phyloP scores from a whole-genome alignment of 2,329 filamentous ascomycete species.

The Talaromyces atroroseus region DNA sequence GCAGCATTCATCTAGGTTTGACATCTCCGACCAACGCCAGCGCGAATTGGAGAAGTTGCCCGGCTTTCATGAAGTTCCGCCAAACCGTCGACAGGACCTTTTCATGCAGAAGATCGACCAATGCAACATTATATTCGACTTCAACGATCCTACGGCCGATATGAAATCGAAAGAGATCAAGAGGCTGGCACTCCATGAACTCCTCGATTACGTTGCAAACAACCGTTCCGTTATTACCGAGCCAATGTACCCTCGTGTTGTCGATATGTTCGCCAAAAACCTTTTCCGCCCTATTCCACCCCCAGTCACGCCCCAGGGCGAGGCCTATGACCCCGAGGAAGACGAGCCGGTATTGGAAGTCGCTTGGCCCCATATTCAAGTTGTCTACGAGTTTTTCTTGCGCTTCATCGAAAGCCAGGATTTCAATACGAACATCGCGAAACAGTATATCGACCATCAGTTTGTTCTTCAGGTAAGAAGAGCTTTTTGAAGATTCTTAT shows the following conservation, averaged over 20 bases:
- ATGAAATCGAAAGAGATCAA: constrained; percentile 99
- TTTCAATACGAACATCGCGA: constrained; percentile 99
- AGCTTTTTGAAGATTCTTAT: constrained; percentile 15
- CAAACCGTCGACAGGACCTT: constrained; percentile 87
- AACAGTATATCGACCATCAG: constrained; percentile 96
- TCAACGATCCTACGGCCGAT: constrained; percentile 94
- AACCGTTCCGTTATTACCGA: constrained; percentile 98
- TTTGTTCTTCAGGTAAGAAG: constrained; percentile 73
- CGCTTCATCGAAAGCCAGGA: constrained; percentile 99
- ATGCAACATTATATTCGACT: constrained; percentile 99
- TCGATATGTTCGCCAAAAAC: constrained; percentile 99
- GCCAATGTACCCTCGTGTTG: constrained; percentile 96
- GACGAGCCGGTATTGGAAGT: constrained; percentile 97
- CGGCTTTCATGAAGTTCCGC: constrained; percentile 94
- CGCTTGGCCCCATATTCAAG: constrained; percentile 98
- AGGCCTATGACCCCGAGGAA: constrained; percentile 97
- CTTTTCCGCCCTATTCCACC: constrained; percentile 94
- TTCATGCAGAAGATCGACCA: constrained; percentile 99
- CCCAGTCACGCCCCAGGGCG: constrained; percentile 94
- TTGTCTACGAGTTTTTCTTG: constrained; percentile 98
- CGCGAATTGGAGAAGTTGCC: constrained; percentile 95
- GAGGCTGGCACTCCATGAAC: constrained; percentile 85
- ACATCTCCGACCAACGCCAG: constrained; percentile 84
- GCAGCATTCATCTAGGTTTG: constrained; percentile 95
- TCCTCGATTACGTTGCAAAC: constrained; percentile 96